These are phyloP conservation scores for Aspergillus pseudonomiae DNA, from an alignment of 2,329 filamentous ascomycete genomes.

Conservation along the genomic window DNA sequence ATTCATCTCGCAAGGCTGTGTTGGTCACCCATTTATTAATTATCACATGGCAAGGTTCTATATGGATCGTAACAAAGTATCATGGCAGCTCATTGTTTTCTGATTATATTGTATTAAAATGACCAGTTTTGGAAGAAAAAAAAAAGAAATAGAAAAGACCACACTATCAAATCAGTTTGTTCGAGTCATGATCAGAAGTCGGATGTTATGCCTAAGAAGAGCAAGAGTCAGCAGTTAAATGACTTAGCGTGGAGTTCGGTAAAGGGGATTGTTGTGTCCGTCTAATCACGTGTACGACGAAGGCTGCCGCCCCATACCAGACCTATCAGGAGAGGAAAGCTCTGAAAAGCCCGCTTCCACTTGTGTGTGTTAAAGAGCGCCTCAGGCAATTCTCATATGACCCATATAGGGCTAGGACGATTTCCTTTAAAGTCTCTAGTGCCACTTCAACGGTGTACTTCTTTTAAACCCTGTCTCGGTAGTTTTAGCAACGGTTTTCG, in stretches of 20 bases:
- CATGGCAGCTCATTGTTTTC: background rate
- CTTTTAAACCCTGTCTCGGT: background rate
- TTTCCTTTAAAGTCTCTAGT: background rate
- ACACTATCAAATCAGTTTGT: background rate
- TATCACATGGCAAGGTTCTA: background rate
- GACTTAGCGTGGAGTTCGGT: background rate
- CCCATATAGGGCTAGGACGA: too few species aligned
- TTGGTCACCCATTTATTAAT: background rate
- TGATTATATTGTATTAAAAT: background rate
- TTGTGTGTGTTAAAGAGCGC: background rate
- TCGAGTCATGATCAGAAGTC: background rate
- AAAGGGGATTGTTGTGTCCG: background rate
- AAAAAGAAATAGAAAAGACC: too few species aligned
- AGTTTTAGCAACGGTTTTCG: slow-evolving; percentile 5
- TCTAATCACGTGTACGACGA: background rate
- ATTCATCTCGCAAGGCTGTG: too few species aligned
- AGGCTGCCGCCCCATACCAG: too few species aligned
- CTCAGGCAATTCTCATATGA: background rate
- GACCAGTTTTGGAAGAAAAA: background rate
- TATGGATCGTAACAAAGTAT: background rate
- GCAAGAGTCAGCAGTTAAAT: background rate
- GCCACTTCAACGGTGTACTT: background rate
- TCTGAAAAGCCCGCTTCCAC: background rate
- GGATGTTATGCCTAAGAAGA: background rate
- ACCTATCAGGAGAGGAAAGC: background rate